Evolutionary conservation across 2,329 filamentous ascomycete species (phyloP), one percentile per base, ranked within the genome.

Genomic region (Talaromyces sp.): DNA sequence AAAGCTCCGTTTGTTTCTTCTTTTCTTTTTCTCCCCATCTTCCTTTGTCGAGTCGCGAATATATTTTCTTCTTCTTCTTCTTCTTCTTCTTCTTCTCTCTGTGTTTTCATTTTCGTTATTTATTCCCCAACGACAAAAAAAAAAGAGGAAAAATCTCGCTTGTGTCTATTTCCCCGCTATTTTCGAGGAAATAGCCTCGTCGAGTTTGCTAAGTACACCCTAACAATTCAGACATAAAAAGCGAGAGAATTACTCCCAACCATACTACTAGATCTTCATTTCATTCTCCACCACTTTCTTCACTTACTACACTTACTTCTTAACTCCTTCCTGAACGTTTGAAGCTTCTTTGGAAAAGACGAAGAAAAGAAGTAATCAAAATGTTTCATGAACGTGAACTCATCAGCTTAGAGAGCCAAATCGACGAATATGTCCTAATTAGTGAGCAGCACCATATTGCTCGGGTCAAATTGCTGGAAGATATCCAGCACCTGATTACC

Each of bases 401-500:
- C 24, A 1, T 8, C 11, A 26, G 26, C 12, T 19, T 52, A n/a
- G 24, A 29, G 3, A 29, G 17, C 26, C 48, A 31, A 19, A 12
- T 52, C 3, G 12, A 10, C 11, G 12, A 26, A 4, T 29, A 52
- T 12, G 8, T 31, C 24, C 26, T 9, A 3, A 17, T 26, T 12
- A 52, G 24, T 11, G 4, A 19, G 19, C 12, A 52, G 11, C 24
- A 29, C 9, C 27, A n/a, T 27, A 14, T 5, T n/a, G 14, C 3
- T 12, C 48, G 27, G 19, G 26, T n/a, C 10, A 29, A 27, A 12
- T 26, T 52, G 2, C 32, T 54, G 14, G 24, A 70, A 12, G 73
- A 76, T 38, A 79, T 81, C 62, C 69, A 70, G 5, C 68, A 72
- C 35, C 73, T 86, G 7, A 71, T 86, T n/a, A 75, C 79, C 7